Base-by-base conservation (phyloP, 345 rosid species). In the Salix viminalis region DNA sequence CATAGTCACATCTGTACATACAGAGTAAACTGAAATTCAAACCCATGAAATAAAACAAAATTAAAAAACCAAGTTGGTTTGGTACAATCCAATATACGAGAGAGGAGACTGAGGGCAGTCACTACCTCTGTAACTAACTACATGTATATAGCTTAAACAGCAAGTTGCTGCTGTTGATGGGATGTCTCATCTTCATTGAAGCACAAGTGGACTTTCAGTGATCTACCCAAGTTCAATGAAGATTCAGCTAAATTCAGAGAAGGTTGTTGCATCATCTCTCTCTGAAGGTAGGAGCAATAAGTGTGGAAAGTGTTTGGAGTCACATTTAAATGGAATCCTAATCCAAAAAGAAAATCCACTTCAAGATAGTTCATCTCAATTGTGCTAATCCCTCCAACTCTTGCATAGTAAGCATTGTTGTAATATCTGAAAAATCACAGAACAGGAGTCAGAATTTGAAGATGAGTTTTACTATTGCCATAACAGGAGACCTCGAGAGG, bases 321-420 rank as follows among this genome's bases (percentile, higher is more conserved):
- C 76, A 92, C 91, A 84, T 92, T 91, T 75, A 94, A 81, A 24
- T 88, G 80, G 84, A 94, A 94, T 4, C 95, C 90, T 81, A 92
- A 68, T 18, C 97, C 97, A 72, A 94, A 94, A 24, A 94, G 83
- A 68, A 92, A 94, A 82, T 94, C 98, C 26, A 94, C 74, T 83
- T 94, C 98, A 12, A 94, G 88, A 72, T 82, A 85, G 77, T 94
- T 94, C 95, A 94, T 92, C 84, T 91, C 97, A 46, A 79, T 79
- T 56, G 87, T 94, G 92, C 90, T 92, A 75, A 94, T 90, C 74
- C 97, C 98, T 76, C 97, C 98, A 21, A 92, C 93, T 86, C 91
- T 94, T 16, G 97, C 97, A 72, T 92, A 94, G 84, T 86, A 94
- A 7, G 97, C 97, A 77, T 94, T 94, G 88, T 91, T 92, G 85